Evolutionary conservation across 352 stramenopile genomes (phyloP), one percentile per base, ranked within the genome.

Genomic region (Phytophthora tentaculata): DNA sequence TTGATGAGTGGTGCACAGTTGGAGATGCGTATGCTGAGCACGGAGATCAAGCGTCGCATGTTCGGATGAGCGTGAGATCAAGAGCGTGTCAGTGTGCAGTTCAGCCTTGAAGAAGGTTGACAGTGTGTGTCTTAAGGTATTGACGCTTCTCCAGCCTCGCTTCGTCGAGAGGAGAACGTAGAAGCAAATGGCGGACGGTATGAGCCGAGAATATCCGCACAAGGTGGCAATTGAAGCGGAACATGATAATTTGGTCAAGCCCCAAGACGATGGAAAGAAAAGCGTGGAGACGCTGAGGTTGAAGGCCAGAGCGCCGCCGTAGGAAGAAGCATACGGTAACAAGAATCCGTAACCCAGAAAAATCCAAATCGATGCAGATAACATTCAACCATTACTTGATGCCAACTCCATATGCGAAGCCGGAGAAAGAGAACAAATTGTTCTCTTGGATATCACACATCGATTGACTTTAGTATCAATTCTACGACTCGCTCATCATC

Each of bases 1-100:
- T 70, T 98, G 48, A 92, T 98, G 79, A 94, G 83, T 55, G 93
- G 86, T 19, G 84, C 87, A 12, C 77, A 74, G 26, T 84, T 93
- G 74, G 87, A 95, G 65, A 89, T 94, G 76, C 45, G 57, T 39
- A 78, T 95, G 59, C 66, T 95, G 59, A 70, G 77, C 48, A 76
- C 83, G 47, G 87, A 95, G 68, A 80, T 95, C 32, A 72, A 82
- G 68, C 87, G 87, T 37, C 85, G 87, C 44, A 56, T 79, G 44
- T 72, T 78, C 47, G 71, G 71, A 52, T 71, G 65, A 77, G 28
- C 28, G 3, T 45, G 43, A 43, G 39, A 57, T 12, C 35, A 45
- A 10, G n/a, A 47, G 35, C 61, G 29, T 62, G 54, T 50, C 55
- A 65, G 49, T 73, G 52, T 71, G 48, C 48, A 45, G 63, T 67